phyloP scores from a whole-genome alignment of 495 filamentous ascomycete genomes.

The Tricharina praecox region DNA sequence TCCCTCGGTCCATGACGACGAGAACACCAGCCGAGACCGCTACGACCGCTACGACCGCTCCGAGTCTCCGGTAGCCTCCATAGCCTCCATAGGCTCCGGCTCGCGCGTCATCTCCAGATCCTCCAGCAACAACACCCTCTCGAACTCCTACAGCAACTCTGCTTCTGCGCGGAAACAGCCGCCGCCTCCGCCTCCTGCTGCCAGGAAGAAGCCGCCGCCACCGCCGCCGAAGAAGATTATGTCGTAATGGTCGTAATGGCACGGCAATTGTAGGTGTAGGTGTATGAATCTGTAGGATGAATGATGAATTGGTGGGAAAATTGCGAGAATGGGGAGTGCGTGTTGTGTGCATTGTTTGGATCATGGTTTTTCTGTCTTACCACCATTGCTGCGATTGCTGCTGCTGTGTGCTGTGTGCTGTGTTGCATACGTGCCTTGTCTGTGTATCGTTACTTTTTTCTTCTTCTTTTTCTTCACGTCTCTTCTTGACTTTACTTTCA shows the following conservation, averaged over 20 bases:
- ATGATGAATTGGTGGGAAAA: too few species aligned
- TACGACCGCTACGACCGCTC: slow-evolving; percentile 15
- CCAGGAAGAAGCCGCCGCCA: slow-evolving; percentile 24
- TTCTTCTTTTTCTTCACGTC: background rate
- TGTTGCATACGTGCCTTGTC: background rate
- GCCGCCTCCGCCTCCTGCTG: slow-evolving; percentile 19
- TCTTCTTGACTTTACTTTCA: too few species aligned
- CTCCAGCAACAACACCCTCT: slow-evolving; percentile 6
- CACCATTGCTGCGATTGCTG: background rate
- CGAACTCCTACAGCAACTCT: slow-evolving; percentile 9
- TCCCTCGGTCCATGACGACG: slow-evolving; percentile 5
- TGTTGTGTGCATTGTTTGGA: too few species aligned
- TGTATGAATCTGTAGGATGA: background rate
- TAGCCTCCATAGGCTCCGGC: slow-evolving; percentile 4
- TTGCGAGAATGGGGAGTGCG: too few species aligned
- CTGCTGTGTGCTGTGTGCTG: background rate
- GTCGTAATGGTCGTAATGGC: too few species aligned
- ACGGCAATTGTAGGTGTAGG: too few species aligned
- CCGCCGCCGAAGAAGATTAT: slow-evolving; percentile 21
- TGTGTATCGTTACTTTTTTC: background rate
- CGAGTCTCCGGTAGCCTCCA: slow-evolving; percentile 12
- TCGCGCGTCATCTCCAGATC: background rate
- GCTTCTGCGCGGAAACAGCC: slow-evolving; percentile 16
- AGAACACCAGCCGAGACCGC: slow-evolving; percentile 13
- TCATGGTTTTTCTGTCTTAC: too few species aligned